phyloP scores from a whole-genome alignment of 176 grass and related monocot species.

The Paspalum vaginatum region DNA sequence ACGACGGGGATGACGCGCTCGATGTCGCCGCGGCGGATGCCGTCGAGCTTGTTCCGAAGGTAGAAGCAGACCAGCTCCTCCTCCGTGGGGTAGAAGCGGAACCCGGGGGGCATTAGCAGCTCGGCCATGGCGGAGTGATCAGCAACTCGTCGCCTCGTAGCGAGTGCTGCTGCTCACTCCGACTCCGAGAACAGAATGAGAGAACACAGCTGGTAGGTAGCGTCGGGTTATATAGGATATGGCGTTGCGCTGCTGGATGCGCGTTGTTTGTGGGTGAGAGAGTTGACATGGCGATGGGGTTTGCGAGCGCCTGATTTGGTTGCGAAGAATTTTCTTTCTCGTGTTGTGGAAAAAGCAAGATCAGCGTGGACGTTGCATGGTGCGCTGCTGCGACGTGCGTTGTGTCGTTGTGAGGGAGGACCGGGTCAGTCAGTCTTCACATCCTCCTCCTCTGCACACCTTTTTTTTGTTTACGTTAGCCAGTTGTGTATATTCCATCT shows the following conservation, averaged over 20 bases:
- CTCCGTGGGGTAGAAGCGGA: constrained; percentile 90
- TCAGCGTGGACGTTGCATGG: constrained; percentile 17
- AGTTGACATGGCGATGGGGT: constrained; percentile 31
- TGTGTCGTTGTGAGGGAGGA: not conserved
- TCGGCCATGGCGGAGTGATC: constrained; percentile 35
- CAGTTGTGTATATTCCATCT: not conserved
- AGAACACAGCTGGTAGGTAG: constrained; percentile 16
- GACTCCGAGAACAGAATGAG: constrained; percentile 25
- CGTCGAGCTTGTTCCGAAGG: constrained; percentile 78
- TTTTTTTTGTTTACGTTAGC: not conserved
- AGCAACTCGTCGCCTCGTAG: not conserved
- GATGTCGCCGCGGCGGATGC: constrained; percentile 50
- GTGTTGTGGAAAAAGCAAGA: not conserved
- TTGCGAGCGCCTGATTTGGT: not conserved
- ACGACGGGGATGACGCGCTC: constrained; percentile 77
- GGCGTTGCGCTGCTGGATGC: not conserved
- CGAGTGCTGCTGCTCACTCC: not conserved
- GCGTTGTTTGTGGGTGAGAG: constrained; percentile 5
- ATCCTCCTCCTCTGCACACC: not conserved
- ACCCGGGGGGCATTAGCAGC: constrained; percentile 54
- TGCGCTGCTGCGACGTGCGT: not conserved
- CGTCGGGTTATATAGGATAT: constrained; percentile 40
- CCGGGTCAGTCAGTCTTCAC: constrained; percentile 45
- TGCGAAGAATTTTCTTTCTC: constrained; percentile 33
- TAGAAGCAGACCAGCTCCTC: constrained; percentile 92